These are phyloP conservation scores for Xerocomus nothofagi DNA, from an alignment of 1,284 basidiomycete species.

Conservation along the genomic window DNA sequence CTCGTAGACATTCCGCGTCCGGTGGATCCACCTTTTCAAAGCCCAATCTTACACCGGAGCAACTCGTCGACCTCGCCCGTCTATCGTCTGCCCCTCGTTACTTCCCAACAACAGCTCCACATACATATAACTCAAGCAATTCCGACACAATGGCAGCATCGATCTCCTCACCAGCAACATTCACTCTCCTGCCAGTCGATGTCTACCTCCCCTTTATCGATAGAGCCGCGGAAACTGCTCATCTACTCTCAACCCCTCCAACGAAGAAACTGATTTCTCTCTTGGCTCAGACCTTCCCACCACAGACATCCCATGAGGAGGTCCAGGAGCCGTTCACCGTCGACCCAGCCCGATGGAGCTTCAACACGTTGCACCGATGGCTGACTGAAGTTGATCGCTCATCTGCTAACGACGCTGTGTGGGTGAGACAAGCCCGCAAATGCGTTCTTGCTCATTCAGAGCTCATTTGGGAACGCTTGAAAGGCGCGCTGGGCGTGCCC, in stretches of 20 bases:
- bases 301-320: constrained; percentile 26
- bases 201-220: constrained; percentile 78
- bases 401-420: constrained; percentile 57
- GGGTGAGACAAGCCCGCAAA: constrained; percentile 62
- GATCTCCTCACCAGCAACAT: constrained; percentile 47
- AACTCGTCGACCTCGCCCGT: constrained; percentile 65
- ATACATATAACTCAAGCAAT: constrained; percentile 18
- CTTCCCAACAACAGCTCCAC: constrained; percentile 20
- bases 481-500: constrained; percentile 75
- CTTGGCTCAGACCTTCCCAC: constrained; percentile 64
- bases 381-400: constrained; percentile 60
- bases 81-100: constrained; percentile 52
- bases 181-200: constrained; percentile 67
- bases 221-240: constrained; percentile 62
- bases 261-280: constrained; percentile 68
- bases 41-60: constrained; percentile 59
- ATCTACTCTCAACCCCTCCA: constrained; percentile 59
- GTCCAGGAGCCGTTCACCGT: constrained; percentile 25
- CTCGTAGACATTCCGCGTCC: constrained; percentile 33
- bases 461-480: constrained; percentile 80
- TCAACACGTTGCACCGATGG: constrained; percentile 44
- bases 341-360: constrained; percentile 26
- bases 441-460: constrained; percentile 71
- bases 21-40: constrained; percentile 33
- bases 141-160: constrained; percentile 1